Evolutionary conservation across 1,139 yeast genomes (phyloP), one percentile per base, ranked within the genome.

Genomic region (Taphrina confusa): DNA sequence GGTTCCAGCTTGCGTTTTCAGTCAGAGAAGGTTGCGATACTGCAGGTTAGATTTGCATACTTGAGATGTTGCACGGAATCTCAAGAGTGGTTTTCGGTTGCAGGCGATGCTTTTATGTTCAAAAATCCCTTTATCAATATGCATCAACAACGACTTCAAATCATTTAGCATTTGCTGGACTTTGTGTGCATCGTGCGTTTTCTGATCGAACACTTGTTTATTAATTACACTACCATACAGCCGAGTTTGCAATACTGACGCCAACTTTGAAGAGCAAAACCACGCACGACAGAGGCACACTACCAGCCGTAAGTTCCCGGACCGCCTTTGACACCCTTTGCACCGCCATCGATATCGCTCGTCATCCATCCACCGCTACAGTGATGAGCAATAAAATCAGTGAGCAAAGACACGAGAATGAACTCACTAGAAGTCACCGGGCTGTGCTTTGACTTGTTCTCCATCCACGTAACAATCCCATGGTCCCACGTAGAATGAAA

Each of bases 231-330:
- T n/a, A n/a, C n/a, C n/a, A n/a, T n/a, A n/a, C n/a, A n/a, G n/a
- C n/a, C n/a, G n/a, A n/a, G n/a, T n/a, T n/a, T 28, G 33, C 6
- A 28, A 8, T 28, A 28, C 6, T 28, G 33, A 28, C 11, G 11
- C 33, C 6, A 8, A 28, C 11, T 28, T 8, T 8, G 11, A 28
- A 11, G 33, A 8, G 33, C 33, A 28, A 28, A 11, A 28, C 33
- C 9, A 28, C 11, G 33, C 33, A 28, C 9, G 11, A 28, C 11
- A 28, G 9, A 28, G 33, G 11, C n/a, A 11, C 18, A 18, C 22
- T 33, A 54, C 58, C 58, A 54, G 5, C 58, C 51, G 51, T 40
- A 46, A 16, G 58, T 54, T 4, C 58, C 58, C 12, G 58, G 58
- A 3, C 44, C 44, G 18, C 58, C 58, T 27, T 54, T 54, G 44